Base-by-base conservation (phyloP, 2,329 filamentous ascomycete genomes). In the Colletotrichum sp. region DNA sequence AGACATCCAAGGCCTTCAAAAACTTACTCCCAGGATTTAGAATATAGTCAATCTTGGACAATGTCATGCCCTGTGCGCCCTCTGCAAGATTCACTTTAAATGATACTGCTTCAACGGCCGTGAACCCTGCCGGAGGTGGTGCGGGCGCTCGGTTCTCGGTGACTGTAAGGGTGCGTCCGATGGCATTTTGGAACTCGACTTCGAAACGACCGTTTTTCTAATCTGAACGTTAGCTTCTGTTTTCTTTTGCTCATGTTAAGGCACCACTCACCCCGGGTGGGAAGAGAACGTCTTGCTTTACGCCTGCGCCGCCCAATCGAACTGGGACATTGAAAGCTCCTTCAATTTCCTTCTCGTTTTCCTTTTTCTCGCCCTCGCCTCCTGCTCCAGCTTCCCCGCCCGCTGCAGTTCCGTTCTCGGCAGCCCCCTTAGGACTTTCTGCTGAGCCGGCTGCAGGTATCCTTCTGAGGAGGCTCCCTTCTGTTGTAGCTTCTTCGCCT, bases 1-100 rank as follows among this genome's bases (percentile, higher is more conserved):
- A 32, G 30, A 32, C 30, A 32, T 32, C 30, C 5, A 9, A 7
- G 32, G n/a, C 18, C 5, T 18, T 7, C 3, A 5, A 12, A 6
- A 13, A 81, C 83, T 79, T 73, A 86, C 84, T 85, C 52, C 79
- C 79, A 16, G 81, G 77, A 66, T 83, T 85, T 36, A 81, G 80
- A 64, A 86, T 83, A 76, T 84, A 87, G 75, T 87, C 85, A 34
- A 87, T 81, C 81, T 86, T 86, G 30, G 82, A 80, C 8, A 86
- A 79, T 1, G 84, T 85, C 24, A 85, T 72, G 39, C 80, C 81
- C 5, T 78, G 78, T 16, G 82, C 77, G 15, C 82, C 84, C 3
- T 83, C 83, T 6, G 80, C 79, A 3, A 87, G 75, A 22, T 79
- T 78, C 63, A 87, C 80, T 39, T 80, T 79, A 78, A 83, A 87